Conservation (phyloP, 31 red algal genomes). For the Odonthalia washingtoniensis region DNA sequence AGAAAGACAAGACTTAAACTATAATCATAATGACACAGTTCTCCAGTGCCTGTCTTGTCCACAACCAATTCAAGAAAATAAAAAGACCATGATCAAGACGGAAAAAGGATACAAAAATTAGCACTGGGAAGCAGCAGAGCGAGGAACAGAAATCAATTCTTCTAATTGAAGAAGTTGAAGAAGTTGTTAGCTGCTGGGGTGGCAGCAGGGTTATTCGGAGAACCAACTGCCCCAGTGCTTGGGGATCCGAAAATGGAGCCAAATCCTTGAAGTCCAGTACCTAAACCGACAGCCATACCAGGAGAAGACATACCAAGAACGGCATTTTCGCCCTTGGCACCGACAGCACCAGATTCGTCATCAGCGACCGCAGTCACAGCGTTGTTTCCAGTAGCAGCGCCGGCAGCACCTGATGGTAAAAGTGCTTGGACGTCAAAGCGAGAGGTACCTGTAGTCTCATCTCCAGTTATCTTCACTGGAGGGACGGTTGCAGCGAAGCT, state of each 20-base stretch:
- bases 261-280: not conserved
- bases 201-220: not conserved
- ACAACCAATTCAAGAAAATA: too few species aligned
- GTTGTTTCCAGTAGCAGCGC: constrained; percentile 49
- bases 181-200: constrained; percentile 39
- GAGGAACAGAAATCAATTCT: not conserved
- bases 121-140: not conserved
- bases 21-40: too few species aligned
- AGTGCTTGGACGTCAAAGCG: constrained; percentile 34
- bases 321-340: constrained; percentile 59
- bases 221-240: too few species aligned
- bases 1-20: too few species aligned
- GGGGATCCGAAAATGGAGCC: not conserved
- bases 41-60: too few species aligned
- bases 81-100: too few species aligned
- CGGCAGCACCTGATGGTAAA: constrained; percentile 47
- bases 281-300: constrained; percentile 51
- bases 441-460: not conserved
- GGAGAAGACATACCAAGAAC: constrained; percentile 45
- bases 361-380: constrained; percentile 51
- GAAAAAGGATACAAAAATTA: too few species aligned
- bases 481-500: not conserved
- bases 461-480: not conserved
- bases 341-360: constrained; percentile 51
- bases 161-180: constrained; percentile 66